A percentile compares a stretch with the other conserved stretches of the same genome.
Conservation (phyloP, 768 basidiomycete species). For the Mycena floridula region DNA sequence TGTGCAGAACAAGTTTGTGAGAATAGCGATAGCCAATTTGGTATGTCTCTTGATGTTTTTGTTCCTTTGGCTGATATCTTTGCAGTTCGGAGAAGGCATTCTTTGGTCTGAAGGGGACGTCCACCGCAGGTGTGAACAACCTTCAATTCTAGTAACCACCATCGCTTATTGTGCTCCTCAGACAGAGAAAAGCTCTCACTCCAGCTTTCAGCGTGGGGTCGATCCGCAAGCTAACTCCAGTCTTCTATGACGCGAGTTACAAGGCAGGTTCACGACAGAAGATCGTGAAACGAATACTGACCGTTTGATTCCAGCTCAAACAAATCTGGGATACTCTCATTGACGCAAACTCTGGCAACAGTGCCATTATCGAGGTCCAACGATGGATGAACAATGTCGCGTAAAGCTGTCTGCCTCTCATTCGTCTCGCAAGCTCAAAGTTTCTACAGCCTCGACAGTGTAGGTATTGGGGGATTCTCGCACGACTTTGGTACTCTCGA, state of each 20-base stretch:
- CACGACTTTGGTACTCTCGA: conserved; percentile 37
- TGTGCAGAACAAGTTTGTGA: conserved; percentile 28
- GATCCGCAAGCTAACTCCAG: conserved; percentile 35
- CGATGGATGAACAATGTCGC: conserved; percentile 2
- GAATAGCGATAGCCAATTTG: conserved; percentile 29
- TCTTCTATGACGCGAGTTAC: conserved; percentile 47
- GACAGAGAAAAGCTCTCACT: conserved; percentile 44
- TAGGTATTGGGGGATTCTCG: conserved; percentile 39
- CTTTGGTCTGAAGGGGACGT: conserved; percentile 27
- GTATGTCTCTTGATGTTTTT: conserved; percentile 22
- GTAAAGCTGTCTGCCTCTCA: conserved; percentile 4
- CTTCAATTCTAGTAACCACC: not conserved
- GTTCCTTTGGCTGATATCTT: not conserved
- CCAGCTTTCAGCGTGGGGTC: conserved; percentile 49
- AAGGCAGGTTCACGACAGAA: no score
- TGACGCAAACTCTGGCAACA: conserved; percentile 3
- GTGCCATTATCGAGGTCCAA: conserved; percentile 12
- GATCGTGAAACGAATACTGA: no score
- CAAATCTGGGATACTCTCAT: conserved; percentile 10
- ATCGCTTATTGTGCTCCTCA: conserved; percentile 11
- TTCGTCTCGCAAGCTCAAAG: no score
- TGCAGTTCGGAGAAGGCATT: conserved; percentile 23
- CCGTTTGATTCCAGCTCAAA: conserved; percentile 5
- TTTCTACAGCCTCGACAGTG: conserved; percentile 27
- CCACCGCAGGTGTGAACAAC: conserved; percentile 21